Evolutionary conservation across 2,329 filamentous ascomycete species (phyloP).

Genomic region (Trichoderma asperellum): DNA sequence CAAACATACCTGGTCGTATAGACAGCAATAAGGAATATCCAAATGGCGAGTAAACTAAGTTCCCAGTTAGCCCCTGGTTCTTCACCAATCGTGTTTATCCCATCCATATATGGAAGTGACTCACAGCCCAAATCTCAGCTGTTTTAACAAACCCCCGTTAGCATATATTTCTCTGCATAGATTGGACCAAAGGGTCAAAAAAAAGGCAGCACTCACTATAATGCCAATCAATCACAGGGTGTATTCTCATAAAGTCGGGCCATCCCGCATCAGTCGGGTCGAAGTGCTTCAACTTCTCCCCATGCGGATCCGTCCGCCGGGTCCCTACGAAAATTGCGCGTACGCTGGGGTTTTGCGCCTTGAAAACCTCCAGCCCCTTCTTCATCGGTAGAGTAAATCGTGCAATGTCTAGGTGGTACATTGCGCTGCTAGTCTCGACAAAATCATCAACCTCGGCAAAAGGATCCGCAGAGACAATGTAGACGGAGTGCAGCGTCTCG

Average conservation of each 20-base stretch:
- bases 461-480: slow-evolving; percentile 82
- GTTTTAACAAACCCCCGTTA: not conserved
- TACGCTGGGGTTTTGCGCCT: slow-evolving; percentile 65
- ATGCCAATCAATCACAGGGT: slow-evolving; percentile 97
- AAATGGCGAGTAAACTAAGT: slow-evolving; percentile 78
- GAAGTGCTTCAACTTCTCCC: slow-evolving; percentile 76
- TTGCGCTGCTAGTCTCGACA: slow-evolving; percentile 65
- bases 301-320: slow-evolving; percentile 88
- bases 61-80: slow-evolving; percentile 5
- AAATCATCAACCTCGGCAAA: slow-evolving; percentile 88
- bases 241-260: slow-evolving; percentile 90
- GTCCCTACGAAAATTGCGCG: slow-evolving; percentile 67
- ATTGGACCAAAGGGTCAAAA: too few relatives aligned
- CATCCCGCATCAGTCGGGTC: slow-evolving; percentile 86
- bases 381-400: slow-evolving; percentile 81
- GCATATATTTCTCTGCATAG: not conserved
- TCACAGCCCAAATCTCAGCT: slow-evolving; percentile 85
- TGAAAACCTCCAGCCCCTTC: slow-evolving; percentile 76
- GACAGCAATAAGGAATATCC: slow-evolving; percentile 77
- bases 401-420: slow-evolving; percentile 76
- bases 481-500: slow-evolving; percentile 72
- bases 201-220: slow-evolving; percentile 52
- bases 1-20: slow-evolving; percentile 69
- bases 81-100: not conserved
- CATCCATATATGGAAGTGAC: slow-evolving; percentile 41